Evolutionary conservation across 306 rosid genomes (phyloP), one percentile per base, ranked within the genome.

Genomic region (Oemleria cerasiformis): DNA sequence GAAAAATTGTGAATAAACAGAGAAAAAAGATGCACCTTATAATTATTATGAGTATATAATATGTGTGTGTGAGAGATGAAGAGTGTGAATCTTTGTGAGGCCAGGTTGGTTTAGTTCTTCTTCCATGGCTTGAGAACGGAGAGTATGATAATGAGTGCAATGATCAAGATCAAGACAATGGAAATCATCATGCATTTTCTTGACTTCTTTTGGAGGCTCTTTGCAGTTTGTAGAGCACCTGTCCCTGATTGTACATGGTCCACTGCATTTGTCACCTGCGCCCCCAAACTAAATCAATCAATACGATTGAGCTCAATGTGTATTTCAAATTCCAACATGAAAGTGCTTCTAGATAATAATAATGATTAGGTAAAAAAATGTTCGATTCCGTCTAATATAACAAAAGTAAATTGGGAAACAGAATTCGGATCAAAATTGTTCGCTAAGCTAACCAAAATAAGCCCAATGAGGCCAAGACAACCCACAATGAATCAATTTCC

Each of bases 101-200:
- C n/a, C n/a, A n/a, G 51, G n/a, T 54, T 36, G 4, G 14, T 67
- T 49, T 4, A 42, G 79, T 68, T 79, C 85, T 89, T 87, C 82
- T 84, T 92, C 96, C 97, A 84, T 59, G 97, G 97, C 73, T 90
- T 87, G 44, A 81, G 51, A 49, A 90, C 67, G 10, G 92, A 68
- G 56, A 90, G 90, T 17, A 88, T 84, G 16, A 92, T 67, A 44
- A 90, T 84, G 75, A 67, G 19, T 45, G 97, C 97, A 50, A 90
- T 86, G 62, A 83, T 48, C 78, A 90, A 81, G 76, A 92, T 44
- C 85, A 90, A 73, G 67, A 88, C 71, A 15, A 90, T 80, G 77
- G 89, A 45, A 40, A 90, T 88, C 77, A 90, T 81, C 97, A 92
- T 90, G 96, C 98, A 92, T 75, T 90, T 92, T 77, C 98, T 86